Conservation (phyloP, 305 asterid species). For the Solanum hybrid region DNA sequence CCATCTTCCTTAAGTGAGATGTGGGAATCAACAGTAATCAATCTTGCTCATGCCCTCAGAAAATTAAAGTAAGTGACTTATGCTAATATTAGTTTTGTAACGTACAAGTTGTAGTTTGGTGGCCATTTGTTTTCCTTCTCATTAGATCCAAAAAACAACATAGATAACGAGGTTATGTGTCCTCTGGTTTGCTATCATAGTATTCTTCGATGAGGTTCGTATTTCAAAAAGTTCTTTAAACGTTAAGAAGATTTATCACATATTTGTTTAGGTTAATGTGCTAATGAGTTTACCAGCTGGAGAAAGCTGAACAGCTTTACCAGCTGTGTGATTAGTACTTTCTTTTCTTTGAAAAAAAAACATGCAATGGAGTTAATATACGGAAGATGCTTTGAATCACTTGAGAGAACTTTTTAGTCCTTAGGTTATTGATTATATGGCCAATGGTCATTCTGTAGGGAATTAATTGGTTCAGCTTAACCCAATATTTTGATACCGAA, state of each 20-base stretch:
- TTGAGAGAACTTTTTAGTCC: background rate
- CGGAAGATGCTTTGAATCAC: background rate
- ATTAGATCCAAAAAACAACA: background rate
- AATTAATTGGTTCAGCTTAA: conserved; percentile 3
- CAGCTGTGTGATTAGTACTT: background rate
- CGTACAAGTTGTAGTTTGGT: background rate
- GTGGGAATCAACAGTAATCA: conserved; percentile 97
- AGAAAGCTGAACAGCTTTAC: background rate
- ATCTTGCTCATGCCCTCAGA: conserved; percentile 93
- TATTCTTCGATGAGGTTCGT: background rate
- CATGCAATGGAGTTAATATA: background rate
- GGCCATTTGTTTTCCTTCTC: background rate
- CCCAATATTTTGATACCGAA: background rate
- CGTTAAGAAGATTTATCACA: background rate
- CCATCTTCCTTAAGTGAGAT: conserved; percentile 80
- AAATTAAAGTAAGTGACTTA: conserved; percentile 53
- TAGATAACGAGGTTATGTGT: background rate
- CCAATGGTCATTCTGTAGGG: background rate
- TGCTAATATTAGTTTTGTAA: background rate
- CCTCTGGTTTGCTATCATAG: background rate
- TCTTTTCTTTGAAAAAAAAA: background rate
- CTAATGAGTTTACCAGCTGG: background rate
- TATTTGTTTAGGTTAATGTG: background rate
- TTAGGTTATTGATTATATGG: background rate
- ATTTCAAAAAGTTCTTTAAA: background rate